A percentile compares a stretch with the other conserved stretches of the same genome.
These are phyloP conservation scores for Termitomyces sp. DNA, from an alignment of 768 basidiomycete genomes.

Conservation along the genomic window DNA sequence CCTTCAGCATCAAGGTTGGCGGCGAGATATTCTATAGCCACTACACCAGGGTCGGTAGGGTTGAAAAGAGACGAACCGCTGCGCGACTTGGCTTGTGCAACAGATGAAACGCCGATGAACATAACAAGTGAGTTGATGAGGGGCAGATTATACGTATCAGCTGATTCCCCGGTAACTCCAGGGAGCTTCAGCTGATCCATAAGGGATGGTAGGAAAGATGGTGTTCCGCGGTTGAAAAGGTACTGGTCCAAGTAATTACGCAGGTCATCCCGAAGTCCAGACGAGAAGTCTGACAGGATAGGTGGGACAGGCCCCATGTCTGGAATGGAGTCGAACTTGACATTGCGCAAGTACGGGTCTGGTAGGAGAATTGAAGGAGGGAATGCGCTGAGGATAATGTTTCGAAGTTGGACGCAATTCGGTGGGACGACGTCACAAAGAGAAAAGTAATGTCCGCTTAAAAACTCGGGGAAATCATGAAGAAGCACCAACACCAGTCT, in stretches of 20 bases:
- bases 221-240: conserved; percentile 69
- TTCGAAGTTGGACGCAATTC: conserved; percentile 92
- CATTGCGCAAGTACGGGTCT: conserved; percentile 76
- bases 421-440: conserved; percentile 91
- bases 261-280: conserved; percentile 75
- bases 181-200: conserved; percentile 68
- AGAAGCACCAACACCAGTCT: conserved; percentile 91
- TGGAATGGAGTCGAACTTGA: conserved; percentile 69
- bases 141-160: conserved; percentile 78
- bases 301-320: conserved; percentile 93
- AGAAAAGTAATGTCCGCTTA: conserved; percentile 94
- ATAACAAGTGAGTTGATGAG: conserved; percentile 93
- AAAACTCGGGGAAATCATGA: conserved; percentile 98
- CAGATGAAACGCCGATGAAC: conserved; percentile 92
- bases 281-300: conserved; percentile 87
- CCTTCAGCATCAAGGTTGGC: conserved; percentile 89
- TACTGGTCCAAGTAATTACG: conserved; percentile 79
- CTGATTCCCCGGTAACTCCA: conserved; percentile 35
- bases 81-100: conserved; percentile 82
- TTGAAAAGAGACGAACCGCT: conserved; percentile 82
- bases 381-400: conserved; percentile 95
- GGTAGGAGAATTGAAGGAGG: conserved; percentile 78
- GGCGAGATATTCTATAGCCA: conserved; percentile 78
- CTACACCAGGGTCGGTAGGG: conserved; percentile 77
- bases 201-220: conserved; percentile 69